Evolutionary conservation across 192 early-diverging fungal species (phyloP).

Genomic region (Podila epigama): DNA sequence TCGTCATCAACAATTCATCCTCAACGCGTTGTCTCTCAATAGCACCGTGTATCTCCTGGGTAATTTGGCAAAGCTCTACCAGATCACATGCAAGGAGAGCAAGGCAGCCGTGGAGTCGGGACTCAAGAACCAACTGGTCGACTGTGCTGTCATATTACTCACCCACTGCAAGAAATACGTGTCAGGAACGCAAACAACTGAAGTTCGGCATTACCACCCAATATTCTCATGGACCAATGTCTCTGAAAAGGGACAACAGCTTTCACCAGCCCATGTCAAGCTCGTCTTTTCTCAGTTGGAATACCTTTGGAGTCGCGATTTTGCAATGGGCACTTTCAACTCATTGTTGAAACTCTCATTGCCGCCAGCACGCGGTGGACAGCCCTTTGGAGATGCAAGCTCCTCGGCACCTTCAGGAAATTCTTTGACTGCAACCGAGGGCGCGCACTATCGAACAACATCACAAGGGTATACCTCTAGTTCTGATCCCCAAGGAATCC

Average conservation of each 20-base stretch:
- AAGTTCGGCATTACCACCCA: conserved; percentile 32
- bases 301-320: conserved; percentile 31
- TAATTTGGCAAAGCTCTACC: conserved; percentile 21
- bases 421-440: background rate
- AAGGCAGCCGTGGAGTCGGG: background rate
- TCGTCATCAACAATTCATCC: conserved; percentile 24
- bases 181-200: conserved; percentile 23
- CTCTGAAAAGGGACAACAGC: conserved; percentile 24
- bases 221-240: conserved; percentile 37
- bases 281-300: conserved; percentile 24
- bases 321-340: conserved; percentile 22
- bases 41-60: conserved; percentile 32
- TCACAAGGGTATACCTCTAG: background rate
- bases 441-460: background rate
- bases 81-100: conserved; percentile 2
- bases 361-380: background rate
- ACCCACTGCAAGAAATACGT: conserved; percentile 27
- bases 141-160: conserved; percentile 19
- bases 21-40: conserved; percentile 29
- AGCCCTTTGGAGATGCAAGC: background rate
- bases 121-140: conserved; percentile 19
- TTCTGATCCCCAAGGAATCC: conserved; percentile 20
- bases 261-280: conserved; percentile 27
- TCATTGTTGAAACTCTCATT: conserved; percentile 13
- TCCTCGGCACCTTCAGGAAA: no score